Evolutionary conservation across 352 stramenopile species (phyloP).

Genomic region (Peronosclerospora sorghi): DNA sequence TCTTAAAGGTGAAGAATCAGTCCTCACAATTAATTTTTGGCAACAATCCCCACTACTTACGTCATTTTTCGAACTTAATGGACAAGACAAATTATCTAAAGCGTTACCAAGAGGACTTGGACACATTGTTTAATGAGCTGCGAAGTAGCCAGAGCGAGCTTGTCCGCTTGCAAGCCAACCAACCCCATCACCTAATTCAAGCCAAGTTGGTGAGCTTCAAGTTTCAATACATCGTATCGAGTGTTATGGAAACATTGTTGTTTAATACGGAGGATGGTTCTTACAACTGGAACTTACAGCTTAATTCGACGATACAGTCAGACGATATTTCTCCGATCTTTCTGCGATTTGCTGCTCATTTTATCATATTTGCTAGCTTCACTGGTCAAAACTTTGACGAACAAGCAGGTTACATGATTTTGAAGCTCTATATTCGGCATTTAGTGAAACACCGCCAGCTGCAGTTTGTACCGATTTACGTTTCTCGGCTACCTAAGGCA

Average conservation of each 20-base stretch:
- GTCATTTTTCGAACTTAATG: constrained; percentile 38
- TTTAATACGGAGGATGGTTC: constrained; percentile 31
- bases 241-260: constrained; percentile 44
- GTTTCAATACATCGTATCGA: constrained; percentile 66
- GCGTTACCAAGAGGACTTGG: constrained; percentile 54
- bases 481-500: constrained; percentile 41
- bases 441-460: constrained; percentile 69
- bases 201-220: constrained; percentile 68
- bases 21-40: constrained; percentile 63
- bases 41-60: constrained; percentile 50
- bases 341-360: constrained; percentile 71
- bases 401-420: constrained; percentile 57
- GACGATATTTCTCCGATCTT: constrained; percentile 46
- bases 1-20: constrained; percentile 66
- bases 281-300: constrained; percentile 61
- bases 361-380: constrained; percentile 61
- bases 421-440: constrained; percentile 77
- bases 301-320: constrained; percentile 28
- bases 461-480: constrained; percentile 68
- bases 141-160: constrained; percentile 43
- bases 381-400: constrained; percentile 60
- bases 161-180: constrained; percentile 56
- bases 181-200: constrained; percentile 68
- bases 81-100: constrained; percentile 72
- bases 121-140: constrained; percentile 71